Conservation (phyloP, 164 flowering plant genomes). For the Santalum album region DNA sequence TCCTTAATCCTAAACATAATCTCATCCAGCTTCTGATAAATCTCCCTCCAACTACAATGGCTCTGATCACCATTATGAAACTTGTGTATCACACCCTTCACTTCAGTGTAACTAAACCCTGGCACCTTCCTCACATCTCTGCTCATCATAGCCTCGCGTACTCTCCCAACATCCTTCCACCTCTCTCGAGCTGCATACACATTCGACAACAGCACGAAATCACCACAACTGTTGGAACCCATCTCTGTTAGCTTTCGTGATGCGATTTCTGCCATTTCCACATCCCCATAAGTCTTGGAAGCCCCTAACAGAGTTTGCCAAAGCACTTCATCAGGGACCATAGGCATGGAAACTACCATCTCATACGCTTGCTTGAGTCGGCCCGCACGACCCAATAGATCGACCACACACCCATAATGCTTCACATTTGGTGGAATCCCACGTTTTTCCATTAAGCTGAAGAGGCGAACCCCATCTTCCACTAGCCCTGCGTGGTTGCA, state of each 20-base stretch:
- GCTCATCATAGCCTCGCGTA: slow-evolving; percentile 67
- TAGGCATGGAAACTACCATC: slow-evolving; percentile 48
- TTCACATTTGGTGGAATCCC: slow-evolving; percentile 50
- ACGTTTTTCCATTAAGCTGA: slow-evolving; percentile 36
- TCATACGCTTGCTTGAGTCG: slow-evolving; percentile 54
- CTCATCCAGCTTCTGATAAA: slow-evolving; percentile 72
- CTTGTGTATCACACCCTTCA: slow-evolving; percentile 48
- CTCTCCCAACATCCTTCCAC: slow-evolving; percentile 77
- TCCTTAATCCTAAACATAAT: slow-evolving; percentile 46
- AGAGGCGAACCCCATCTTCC: slow-evolving; percentile 53
- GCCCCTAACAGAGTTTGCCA: slow-evolving; percentile 88
- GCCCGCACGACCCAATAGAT: slow-evolving; percentile 78
- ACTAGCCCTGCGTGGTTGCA: slow-evolving; percentile 86
- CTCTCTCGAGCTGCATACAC: slow-evolving; percentile 61
- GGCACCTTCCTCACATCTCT: slow-evolving; percentile 73
- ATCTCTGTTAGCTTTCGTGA: slow-evolving; percentile 56
- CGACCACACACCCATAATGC: slow-evolving; percentile 79
- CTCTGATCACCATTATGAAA: slow-evolving; percentile 61
- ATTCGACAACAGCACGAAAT: slow-evolving; percentile 76
- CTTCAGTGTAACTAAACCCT: slow-evolving; percentile 73
- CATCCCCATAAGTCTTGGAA: slow-evolving; percentile 57
- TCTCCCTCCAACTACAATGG: slow-evolving; percentile 45
- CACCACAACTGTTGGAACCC: slow-evolving; percentile 65
- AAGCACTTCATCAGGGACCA: slow-evolving; percentile 58
- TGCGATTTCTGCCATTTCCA: slow-evolving; percentile 68